phyloP scores from a whole-genome alignment of 1,139 yeast genomes.

The Saccharomyces hybrid region DNA sequence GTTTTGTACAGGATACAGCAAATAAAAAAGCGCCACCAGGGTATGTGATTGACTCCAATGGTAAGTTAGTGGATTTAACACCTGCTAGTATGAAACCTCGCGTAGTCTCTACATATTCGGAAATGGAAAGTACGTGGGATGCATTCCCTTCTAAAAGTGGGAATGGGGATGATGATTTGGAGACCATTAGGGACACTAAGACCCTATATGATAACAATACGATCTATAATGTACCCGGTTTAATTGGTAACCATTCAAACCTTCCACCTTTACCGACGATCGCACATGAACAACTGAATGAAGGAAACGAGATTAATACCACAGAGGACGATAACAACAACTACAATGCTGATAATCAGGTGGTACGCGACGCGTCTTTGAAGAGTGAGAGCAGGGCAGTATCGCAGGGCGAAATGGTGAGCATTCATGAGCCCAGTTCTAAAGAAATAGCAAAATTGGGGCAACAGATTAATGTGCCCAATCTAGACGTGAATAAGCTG shows the following conservation, averaged over 20 bases:
- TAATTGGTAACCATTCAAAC: constrained; percentile 21
- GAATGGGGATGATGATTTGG: constrained; percentile 22
- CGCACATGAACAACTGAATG: neutral
- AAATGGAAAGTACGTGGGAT: constrained; percentile 31
- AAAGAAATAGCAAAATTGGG: constrained; percentile 13
- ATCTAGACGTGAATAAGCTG: constrained; percentile 20
- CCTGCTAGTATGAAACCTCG: constrained; percentile 27
- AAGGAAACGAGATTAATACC: neutral
- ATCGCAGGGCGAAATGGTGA: constrained; percentile 11
- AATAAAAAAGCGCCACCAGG: constrained; percentile 29
- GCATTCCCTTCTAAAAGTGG: constrained; percentile 28
- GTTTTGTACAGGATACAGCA: constrained; percentile 24
- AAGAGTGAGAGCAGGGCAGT: neutral
- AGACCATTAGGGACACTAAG: constrained; percentile 30
- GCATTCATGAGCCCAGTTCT: constrained; percentile 14
- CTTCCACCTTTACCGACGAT: constrained; percentile 30
- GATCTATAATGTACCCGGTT: constrained; percentile 31
- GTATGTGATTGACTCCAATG: constrained; percentile 26
- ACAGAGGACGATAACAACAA: constrained; percentile 1
- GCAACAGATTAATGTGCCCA: constrained; percentile 17
- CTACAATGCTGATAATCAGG: neutral
- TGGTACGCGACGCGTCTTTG: neutral
- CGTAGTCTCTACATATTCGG: constrained; percentile 26
- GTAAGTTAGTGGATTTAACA: constrained; percentile 24
- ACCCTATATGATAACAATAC: constrained; percentile 33